Evolutionary conservation across 176 grass and related monocot species (phyloP).

Genomic region (Lolium rigidum): DNA sequence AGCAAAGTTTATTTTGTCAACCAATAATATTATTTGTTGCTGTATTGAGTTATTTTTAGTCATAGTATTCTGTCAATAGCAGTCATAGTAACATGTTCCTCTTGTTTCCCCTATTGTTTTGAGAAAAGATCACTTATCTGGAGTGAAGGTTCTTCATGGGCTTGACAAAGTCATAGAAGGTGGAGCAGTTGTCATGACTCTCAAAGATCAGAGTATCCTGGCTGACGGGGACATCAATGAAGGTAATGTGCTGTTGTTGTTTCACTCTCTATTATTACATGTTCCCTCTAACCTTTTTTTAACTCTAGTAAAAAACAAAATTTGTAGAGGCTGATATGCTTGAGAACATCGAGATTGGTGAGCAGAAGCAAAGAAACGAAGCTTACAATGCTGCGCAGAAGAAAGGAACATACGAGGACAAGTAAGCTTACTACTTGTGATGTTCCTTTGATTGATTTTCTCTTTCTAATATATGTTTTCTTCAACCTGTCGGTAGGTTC

Average conservation of each 20-base stretch:
- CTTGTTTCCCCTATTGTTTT: not conserved
- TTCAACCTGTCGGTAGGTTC: constrained; percentile 59
- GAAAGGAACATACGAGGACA: constrained; percentile 87
- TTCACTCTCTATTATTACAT: not conserved
- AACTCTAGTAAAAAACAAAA: constrained; percentile 33
- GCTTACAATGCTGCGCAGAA: constrained; percentile 83
- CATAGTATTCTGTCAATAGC: constrained; percentile 1
- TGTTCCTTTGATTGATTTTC: constrained; percentile 15
- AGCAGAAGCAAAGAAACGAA: constrained; percentile 85
- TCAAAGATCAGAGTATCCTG: constrained; percentile 95
- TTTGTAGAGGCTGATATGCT: constrained; percentile 84
- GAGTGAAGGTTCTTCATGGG: constrained; percentile 94
- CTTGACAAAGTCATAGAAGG: constrained; percentile 97
- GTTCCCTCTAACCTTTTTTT: constrained; percentile 38
- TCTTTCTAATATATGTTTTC: constrained; percentile 4
- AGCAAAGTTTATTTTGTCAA: constrained; percentile 4
- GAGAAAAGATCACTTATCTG: constrained; percentile 70
- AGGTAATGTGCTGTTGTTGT: constrained; percentile 47
- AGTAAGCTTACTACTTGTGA: constrained; percentile 52
- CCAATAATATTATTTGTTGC: not conserved
- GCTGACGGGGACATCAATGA: constrained; percentile 81
- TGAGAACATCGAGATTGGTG: constrained; percentile 93
- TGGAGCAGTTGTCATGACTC: constrained; percentile 91
- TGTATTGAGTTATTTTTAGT: not conserved
- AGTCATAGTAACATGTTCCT: constrained; percentile 36